Evolutionary conservation across 805 yeast genomes (phyloP).

Genomic region (Candida endomychidarum): DNA sequence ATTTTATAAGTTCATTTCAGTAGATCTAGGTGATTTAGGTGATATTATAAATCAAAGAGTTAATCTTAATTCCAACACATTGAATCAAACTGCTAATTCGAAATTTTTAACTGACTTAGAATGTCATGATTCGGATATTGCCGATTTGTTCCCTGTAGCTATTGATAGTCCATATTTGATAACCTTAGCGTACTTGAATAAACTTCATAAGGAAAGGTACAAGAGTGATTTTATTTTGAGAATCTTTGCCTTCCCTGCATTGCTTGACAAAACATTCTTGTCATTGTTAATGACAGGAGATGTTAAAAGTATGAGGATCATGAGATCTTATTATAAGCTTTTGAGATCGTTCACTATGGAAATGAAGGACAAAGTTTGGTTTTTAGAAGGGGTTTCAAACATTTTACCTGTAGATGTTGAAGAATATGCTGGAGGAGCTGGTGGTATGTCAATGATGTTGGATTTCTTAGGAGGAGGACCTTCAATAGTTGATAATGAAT

Average conservation of each 20-base stretch:
- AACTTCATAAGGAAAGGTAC: conserved; percentile 75
- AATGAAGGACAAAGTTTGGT: conserved; percentile 91
- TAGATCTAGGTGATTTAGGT: conserved; percentile 86
- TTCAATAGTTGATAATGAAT: conserved; percentile 37
- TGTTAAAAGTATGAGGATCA: conserved; percentile 82
- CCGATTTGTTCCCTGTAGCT: conserved; percentile 84
- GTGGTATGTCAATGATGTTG: conserved; percentile 90
- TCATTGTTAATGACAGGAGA: conserved; percentile 82
- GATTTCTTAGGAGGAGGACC: conserved; percentile 77
- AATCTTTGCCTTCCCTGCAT: conserved; percentile 90
- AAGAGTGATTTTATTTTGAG: conserved; percentile 84
- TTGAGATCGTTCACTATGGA: conserved; percentile 80
- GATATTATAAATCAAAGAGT: conserved; percentile 53
- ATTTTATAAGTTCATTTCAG: conserved; percentile 55
- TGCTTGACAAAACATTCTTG: conserved; percentile 77
- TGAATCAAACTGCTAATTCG: conserved; percentile 23
- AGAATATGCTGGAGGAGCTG: conserved; percentile 80
- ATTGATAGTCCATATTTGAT: conserved; percentile 80
- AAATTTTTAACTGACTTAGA: conserved; percentile 55
- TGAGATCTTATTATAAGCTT: conserved; percentile 83
- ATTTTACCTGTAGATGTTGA: conserved; percentile 92
- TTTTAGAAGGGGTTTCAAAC: conserved; percentile 84
- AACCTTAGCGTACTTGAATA: conserved; percentile 84
- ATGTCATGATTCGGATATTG: conserved; percentile 84
- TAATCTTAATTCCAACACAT: conserved; percentile 22